phyloP scores from a whole-genome alignment of 2,329 filamentous ascomycete species.

The Fusarium austroafricanum region DNA sequence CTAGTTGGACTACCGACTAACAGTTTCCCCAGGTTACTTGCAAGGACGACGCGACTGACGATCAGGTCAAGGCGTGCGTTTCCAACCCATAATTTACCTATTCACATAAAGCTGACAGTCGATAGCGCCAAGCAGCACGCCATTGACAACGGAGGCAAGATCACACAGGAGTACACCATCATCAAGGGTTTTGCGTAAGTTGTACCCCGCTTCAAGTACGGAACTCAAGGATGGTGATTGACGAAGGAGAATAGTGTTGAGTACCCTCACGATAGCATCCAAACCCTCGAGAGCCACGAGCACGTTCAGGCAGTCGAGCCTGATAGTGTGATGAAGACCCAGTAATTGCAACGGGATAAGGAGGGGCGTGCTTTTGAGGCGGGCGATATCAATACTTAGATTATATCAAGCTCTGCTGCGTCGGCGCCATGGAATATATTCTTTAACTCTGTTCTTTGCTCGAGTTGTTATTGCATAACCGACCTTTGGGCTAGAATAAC shows the following conservation, averaged over 20 bases:
- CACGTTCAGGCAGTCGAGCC: constrained; percentile 80
- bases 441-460: not conserved
- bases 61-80: constrained; percentile 75
- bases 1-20: constrained; percentile 21
- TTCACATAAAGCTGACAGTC: not conserved
- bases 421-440: constrained; percentile 23
- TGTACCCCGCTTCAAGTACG: not conserved
- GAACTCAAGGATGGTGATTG: not conserved
- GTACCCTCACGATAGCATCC: constrained; percentile 75
- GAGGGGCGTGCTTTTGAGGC: constrained; percentile 3
- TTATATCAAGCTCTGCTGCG: constrained; percentile 23
- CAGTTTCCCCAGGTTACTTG: constrained; percentile 74
- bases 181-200: constrained; percentile 95
- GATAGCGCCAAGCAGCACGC: constrained; percentile 81
- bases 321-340: constrained; percentile 76
- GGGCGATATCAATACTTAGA: constrained; percentile 17
- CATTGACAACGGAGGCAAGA: constrained; percentile 80
- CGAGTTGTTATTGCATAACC: not conserved
- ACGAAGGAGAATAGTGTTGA: constrained; percentile 68
- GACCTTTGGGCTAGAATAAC: not conserved
- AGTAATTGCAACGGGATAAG: constrained; percentile 61
- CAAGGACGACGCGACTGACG: constrained; percentile 74
- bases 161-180: constrained; percentile 84
- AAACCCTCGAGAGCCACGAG: constrained; percentile 74
- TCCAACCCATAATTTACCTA: not conserved